Base-by-base conservation (phyloP, 2,329 filamentous ascomycete species). In the Seiridium unicorne region DNA sequence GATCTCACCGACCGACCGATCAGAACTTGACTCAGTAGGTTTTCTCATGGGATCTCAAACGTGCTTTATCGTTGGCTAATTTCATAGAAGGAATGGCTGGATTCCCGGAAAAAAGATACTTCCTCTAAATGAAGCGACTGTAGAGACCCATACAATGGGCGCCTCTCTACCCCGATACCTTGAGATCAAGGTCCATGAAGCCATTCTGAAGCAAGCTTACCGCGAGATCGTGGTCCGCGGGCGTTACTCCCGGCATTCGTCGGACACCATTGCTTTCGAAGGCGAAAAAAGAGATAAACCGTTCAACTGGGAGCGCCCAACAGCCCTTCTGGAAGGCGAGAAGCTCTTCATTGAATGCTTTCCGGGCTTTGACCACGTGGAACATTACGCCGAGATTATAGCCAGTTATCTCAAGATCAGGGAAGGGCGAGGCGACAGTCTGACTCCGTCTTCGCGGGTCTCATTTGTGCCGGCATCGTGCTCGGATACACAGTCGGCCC, bases 261-360 rank as follows among this genome's bases (percentile, higher is more conserved):
- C 55, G 9, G 49, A 35, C 10, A 62, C 61, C 8, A 60, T 62
- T 18, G 40, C 55, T 3, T 66, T 66, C 46, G 51, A 62, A 1
- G 64, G 64, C 6, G 64, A 66, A 53, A 66, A 66, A 60, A 51
- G 63, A 32, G 64, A 64, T 51, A 66, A 66, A 57, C 64, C 64
- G 2, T 66, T 64, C 63, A 66, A 66, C 54, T 66, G 64, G 64
- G 58, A 66, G 58, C 61, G 64, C 1, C 64, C 64, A 3, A 62
- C 60, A 2, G 64, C 64, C 3, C 63, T 58, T 4, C 34, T 57
- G 8, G 57, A 60, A 1, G 49, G 44, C 36, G 57, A 61, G n/a
- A 60, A 32, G 2, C 64, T 66, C 5, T 62, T 62, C 44, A 59
- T 66, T 38, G 63, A 66, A 18, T 66, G 64, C 59, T 66, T 66